Evolutionary conservation across 2,329 filamentous ascomycete genomes (phyloP).

Genomic region (Aureobasidium namibiae): DNA sequence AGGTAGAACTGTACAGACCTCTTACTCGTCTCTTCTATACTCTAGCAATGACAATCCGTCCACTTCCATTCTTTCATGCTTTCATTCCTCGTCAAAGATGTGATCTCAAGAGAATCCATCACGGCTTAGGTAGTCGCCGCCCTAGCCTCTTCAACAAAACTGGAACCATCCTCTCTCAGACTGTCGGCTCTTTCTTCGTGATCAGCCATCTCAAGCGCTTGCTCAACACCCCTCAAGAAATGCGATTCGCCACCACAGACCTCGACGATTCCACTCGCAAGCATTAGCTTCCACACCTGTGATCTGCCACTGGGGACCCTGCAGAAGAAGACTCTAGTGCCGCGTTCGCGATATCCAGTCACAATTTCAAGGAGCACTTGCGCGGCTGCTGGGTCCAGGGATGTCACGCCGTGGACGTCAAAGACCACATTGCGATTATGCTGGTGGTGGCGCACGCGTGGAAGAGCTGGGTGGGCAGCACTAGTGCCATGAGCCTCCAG

Average conservation of each 20-base stretch:
- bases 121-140: not conserved
- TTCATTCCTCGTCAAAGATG: not conserved
- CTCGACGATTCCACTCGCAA: conserved; percentile 76
- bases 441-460: conserved; percentile 65
- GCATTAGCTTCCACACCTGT: conserved; percentile 64
- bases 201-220: conserved; percentile 78
- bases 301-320: conserved; percentile 41
- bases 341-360: conserved; percentile 63
- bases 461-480: conserved; percentile 76
- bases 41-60: not conserved
- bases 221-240: conserved; percentile 75
- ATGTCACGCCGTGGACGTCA: conserved; percentile 94
- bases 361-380: conserved; percentile 92
- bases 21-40: not conserved
- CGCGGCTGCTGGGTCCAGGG: conserved; percentile 83
- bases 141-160: not conserved
- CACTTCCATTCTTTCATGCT: not conserved
- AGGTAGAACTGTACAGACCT: not conserved
- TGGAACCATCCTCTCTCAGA: not conserved
- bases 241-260: conserved; percentile 67
- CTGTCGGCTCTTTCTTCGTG: conserved; percentile 42
- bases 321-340: conserved; percentile 70
- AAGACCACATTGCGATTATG: conserved; percentile 91
- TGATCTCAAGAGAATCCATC: not conserved
- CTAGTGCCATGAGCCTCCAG: conserved; percentile 87